Evolutionary conservation across 2,329 filamentous ascomycete genomes (phyloP).

Genomic region (Talaromyces marneffei): DNA sequence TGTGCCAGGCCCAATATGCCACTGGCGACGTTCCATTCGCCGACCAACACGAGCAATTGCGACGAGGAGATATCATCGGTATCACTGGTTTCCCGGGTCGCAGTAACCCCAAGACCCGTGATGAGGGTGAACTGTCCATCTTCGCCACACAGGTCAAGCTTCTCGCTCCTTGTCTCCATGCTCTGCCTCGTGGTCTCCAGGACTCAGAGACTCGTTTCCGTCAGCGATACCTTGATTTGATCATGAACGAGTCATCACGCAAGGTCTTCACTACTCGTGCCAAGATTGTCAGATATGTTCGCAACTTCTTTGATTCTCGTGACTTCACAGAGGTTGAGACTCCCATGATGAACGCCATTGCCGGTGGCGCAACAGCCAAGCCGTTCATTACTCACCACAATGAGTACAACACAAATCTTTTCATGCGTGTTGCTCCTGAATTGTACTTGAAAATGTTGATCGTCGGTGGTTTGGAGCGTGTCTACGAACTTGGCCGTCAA

Average conservation of each 20-base stretch:
- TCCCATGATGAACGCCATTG: constrained; percentile 94
- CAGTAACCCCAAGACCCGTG: constrained; percentile 81
- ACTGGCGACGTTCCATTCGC: constrained; percentile 67
- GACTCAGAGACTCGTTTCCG: constrained; percentile 90
- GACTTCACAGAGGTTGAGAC: constrained; percentile 95
- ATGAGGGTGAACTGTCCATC: constrained; percentile 87
- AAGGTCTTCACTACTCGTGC: constrained; percentile 78
- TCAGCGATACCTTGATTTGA: constrained; percentile 88
- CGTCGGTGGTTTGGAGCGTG: constrained; percentile 86
- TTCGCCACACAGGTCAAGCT: constrained; percentile 82
- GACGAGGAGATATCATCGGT: constrained; percentile 88
- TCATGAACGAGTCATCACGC: constrained; percentile 87
- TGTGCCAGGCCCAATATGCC: constrained; percentile 80
- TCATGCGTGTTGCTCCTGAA: constrained; percentile 90
- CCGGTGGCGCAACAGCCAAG: constrained; percentile 90
- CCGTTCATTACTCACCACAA: constrained; percentile 96
- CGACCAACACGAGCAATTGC: constrained; percentile 81
- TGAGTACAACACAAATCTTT: constrained; percentile 89
- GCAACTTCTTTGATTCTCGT: constrained; percentile 77
- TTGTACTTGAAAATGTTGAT: constrained; percentile 95
- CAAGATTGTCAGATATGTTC: constrained; percentile 83
- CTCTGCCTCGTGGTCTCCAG: constrained; percentile 89
- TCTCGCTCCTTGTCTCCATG: constrained; percentile 84
- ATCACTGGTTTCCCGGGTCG: constrained; percentile 77
- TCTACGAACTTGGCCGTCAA: constrained; percentile 92